Base-by-base conservation (phyloP, 305 asterid species). In the Salvia sclarea region DNA sequence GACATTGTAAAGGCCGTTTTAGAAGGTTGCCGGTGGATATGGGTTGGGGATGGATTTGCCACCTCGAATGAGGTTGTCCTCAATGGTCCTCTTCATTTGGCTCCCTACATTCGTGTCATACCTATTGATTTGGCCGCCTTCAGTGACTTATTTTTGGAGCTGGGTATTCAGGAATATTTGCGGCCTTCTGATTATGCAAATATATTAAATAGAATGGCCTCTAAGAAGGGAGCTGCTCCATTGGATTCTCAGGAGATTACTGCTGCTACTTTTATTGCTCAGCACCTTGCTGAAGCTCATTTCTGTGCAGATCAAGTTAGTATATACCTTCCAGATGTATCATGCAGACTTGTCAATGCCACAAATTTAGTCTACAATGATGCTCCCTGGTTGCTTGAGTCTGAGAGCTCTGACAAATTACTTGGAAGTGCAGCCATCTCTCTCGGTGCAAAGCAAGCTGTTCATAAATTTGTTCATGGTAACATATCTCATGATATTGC, bases 11-110 rank as follows among this genome's bases (percentile, higher is more conserved):
- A 86, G 81, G 98, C 96, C 79, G 80, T 93, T 80, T 82, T 93
- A 70, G 98, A 93, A 88, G 95, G 98, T 73, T 81, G 86, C 77
- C 83, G 95, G 83, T 93, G 98, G 96, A 81, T 93, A 78, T 93
- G 98, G 98, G 98, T 93, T n/a, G 98, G 98, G 75, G 97, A 93
- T 80, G 98, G 98, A 50, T 93, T 91, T 77, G 94, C 97, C 48
- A 90, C 92, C 66, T 73, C 90, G 33, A 87, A 82, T 72, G 98
- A 93, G 80, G 98, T 93, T 66, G 98, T 88, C 71, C 96, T 93
- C 74, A 87, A 79, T 75, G 97, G 98, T 61, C 92, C 97, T 80
- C 91, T 93, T 77, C 95, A 93, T 81, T 87, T 93, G 86, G 96
- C 96, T 81, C 97, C 97, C 58, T 93, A 93, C 58, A 83, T 93